These are phyloP conservation scores for Cytospora paraplurivora DNA, from an alignment of 2,329 filamentous ascomycete genomes.

Conservation along the genomic window DNA sequence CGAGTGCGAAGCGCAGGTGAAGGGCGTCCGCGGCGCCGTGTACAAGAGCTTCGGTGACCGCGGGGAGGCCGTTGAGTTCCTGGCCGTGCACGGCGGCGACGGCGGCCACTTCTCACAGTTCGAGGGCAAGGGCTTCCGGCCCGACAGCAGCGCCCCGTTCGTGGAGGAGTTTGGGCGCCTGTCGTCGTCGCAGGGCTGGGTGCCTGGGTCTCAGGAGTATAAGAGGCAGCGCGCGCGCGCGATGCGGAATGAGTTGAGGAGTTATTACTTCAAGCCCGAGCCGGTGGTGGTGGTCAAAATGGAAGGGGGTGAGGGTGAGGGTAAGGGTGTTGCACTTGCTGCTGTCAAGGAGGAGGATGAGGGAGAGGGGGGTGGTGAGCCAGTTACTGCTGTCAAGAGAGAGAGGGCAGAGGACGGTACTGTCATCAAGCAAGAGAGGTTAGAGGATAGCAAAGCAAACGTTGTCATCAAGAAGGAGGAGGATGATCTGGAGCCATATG, in stretches of 20 bases:
- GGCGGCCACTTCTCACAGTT: conserved; percentile 11
- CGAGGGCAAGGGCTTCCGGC: neutral
- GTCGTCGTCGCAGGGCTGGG: conserved; percentile 15
- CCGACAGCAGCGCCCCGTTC: neutral
- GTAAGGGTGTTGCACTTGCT: neutral
- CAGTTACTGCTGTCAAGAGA: neutral
- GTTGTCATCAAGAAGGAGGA: neutral
- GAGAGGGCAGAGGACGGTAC: neutral
- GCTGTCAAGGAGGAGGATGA: neutral
- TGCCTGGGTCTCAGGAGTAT: neutral
- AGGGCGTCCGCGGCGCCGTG: neutral
- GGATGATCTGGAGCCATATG: neutral
- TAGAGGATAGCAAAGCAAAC: neutral
- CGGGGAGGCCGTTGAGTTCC: neutral
- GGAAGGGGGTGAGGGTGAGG: neutral
- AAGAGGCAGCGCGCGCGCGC: neutral
- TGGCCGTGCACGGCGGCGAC: conserved; percentile 6
- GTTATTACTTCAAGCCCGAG: neutral
- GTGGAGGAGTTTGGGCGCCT: conserved; percentile 7
- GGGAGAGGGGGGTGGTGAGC: neutral
- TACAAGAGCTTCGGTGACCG: conserved; percentile 1
- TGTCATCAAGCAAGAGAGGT: neutral
- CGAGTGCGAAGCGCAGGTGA: neutral
- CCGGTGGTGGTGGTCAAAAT: neutral
- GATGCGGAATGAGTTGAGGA: conserved; percentile 4